These are phyloP conservation scores for Lodderomyces orthopsilosis DNA, from an alignment of 1,139 yeast species.

Conservation along the genomic window DNA sequence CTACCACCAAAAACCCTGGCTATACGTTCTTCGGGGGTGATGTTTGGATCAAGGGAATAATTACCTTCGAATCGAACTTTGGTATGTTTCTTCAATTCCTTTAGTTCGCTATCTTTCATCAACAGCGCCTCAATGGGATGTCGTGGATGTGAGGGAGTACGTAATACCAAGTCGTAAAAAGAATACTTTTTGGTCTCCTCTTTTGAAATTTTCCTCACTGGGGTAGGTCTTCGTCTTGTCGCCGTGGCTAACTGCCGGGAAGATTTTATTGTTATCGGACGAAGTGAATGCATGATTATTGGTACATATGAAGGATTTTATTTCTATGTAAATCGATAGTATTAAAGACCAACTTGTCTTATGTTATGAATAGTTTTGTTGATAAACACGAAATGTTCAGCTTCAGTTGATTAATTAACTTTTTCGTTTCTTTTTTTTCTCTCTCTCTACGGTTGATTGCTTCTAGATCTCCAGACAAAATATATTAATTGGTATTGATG, in stretches of 20 bases:
- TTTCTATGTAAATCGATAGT: no score
- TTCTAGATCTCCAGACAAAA: neutral
- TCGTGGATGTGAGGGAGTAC: constrained; percentile 33
- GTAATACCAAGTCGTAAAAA: constrained; percentile 38
- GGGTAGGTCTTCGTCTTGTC: constrained; percentile 9
- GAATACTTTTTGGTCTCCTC: constrained; percentile 19
- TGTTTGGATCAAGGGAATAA: constrained; percentile 28
- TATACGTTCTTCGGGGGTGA: constrained; percentile 49
- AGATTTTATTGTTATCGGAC: neutral
- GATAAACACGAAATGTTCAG: no score
- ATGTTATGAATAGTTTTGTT: no score
- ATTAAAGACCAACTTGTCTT: neutral
- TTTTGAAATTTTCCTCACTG: constrained; percentile 4
- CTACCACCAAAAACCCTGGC: constrained; percentile 57
- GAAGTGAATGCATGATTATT: neutral
- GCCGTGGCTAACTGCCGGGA: constrained; percentile 7
- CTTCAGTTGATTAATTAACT: no score
- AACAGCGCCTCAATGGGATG: constrained; percentile 32
- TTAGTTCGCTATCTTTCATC: constrained; percentile 22
- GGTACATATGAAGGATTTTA: neutral
- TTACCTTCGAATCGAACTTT: constrained; percentile 47
- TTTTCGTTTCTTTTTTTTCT: constrained; percentile 1
- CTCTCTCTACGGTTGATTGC: neutral
- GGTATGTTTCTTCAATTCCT: constrained; percentile 20
- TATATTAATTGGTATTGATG: no score